Conservation (phyloP, 2,329 filamentous ascomycete genomes). For the Colletotrichum sp. region DNA sequence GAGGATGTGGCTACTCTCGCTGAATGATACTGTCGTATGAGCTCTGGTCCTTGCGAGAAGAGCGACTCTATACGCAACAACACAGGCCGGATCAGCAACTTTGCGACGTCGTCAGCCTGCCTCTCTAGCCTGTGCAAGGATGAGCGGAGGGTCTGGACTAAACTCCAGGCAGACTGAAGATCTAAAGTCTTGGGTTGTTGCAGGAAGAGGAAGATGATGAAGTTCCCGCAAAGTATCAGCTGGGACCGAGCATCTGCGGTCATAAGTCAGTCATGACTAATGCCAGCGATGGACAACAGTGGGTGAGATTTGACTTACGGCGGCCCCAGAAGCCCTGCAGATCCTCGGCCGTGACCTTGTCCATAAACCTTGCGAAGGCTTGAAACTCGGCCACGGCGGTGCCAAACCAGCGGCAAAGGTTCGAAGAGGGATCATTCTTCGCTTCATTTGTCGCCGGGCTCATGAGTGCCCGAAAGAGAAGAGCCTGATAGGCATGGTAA, state of each 20-base stretch:
- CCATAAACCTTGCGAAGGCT: slow-evolving; percentile 43
- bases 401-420: slow-evolving; percentile 38
- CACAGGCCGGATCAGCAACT: slow-evolving; percentile 38
- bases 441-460: slow-evolving; percentile 47
- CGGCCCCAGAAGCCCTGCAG: slow-evolving; percentile 50
- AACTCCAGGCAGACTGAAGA: slow-evolving; percentile 38
- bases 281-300: neutral
- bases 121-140: slow-evolving; percentile 37
- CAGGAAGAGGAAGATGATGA: slow-evolving; percentile 53
- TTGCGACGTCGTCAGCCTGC: slow-evolving; percentile 34
- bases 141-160: slow-evolving; percentile 41
- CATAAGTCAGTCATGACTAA: neutral
- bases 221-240: slow-evolving; percentile 51
- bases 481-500: slow-evolving; percentile 45
- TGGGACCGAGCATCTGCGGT: slow-evolving; percentile 42
- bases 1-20: neutral
- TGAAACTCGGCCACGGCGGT: slow-evolving; percentile 40
- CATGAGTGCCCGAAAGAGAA: slow-evolving; percentile 50
- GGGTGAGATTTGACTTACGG: slow-evolving; percentile 36
- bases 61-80: slow-evolving; percentile 44
- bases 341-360: slow-evolving; percentile 35
- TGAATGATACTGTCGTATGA: neutral
- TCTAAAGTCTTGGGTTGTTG: slow-evolving; percentile 40
- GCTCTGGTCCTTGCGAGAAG: slow-evolving; percentile 37
- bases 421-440: slow-evolving; percentile 39